Conservation (phyloP, 2,329 filamentous ascomycete species). For the Xylariaceae sp. region DNA sequence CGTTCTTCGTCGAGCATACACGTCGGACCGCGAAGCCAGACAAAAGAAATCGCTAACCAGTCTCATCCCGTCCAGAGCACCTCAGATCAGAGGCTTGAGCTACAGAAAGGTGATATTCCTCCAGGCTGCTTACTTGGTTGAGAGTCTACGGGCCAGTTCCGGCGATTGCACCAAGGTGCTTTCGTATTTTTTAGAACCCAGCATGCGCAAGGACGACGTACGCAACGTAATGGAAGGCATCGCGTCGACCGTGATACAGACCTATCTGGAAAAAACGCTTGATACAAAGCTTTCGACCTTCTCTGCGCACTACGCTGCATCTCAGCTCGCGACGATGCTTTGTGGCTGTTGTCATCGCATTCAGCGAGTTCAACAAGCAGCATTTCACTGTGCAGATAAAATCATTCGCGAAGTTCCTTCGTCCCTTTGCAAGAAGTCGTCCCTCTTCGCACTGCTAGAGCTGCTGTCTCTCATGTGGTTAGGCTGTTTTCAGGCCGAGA, state of each 20-base stretch:
- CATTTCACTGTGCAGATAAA: constrained; percentile 74
- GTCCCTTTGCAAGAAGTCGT: constrained; percentile 80
- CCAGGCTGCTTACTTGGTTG: constrained; percentile 83
- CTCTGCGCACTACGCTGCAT: constrained; percentile 85
- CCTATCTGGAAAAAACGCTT: constrained; percentile 72
- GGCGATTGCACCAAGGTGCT: constrained; percentile 88
- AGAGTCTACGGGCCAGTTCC: constrained; percentile 76
- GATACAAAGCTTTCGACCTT: constrained; percentile 68
- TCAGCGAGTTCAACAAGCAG: constrained; percentile 81
- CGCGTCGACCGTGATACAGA: constrained; percentile 63
- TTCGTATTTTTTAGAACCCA: constrained; percentile 91
- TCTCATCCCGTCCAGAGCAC: constrained; percentile 68
- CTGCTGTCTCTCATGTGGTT: constrained; percentile 91
- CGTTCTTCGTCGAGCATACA: constrained; percentile 80
- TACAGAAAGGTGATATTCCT: constrained; percentile 91
- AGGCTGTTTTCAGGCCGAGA: constrained; percentile 88
- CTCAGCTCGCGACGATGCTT: constrained; percentile 80
- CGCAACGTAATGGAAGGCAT: constrained; percentile 61
- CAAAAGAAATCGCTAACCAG: constrained; percentile 74
- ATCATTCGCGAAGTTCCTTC: constrained; percentile 84
- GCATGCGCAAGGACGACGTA: constrained; percentile 61
- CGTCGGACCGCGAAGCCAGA: constrained; percentile 66
- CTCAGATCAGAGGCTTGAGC: constrained; percentile 73
- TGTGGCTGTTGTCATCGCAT: constrained; percentile 91
- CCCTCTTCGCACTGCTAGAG: constrained; percentile 88